Conservation (phyloP, 257 asterid species). For the Solanum arcanum region DNA sequence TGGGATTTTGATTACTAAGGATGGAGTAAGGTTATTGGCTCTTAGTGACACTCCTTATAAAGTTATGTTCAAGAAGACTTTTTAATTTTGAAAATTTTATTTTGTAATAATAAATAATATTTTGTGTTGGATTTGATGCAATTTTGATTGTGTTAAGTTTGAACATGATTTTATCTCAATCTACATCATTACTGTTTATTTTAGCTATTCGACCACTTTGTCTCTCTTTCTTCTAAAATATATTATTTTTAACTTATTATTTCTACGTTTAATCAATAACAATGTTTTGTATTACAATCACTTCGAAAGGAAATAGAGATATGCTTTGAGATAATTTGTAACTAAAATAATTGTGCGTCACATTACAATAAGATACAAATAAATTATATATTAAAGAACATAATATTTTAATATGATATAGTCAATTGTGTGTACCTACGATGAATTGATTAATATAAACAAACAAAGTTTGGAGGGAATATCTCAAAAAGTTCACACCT, state of each 20-base stretch:
- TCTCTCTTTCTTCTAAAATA: not conserved
- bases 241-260: not conserved
- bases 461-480: too few species aligned
- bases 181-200: not conserved
- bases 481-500: too few species aligned
- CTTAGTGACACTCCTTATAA: not conserved
- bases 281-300: not conserved
- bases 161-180: too few species aligned
- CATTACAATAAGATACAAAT: too few species aligned
- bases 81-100: not conserved
- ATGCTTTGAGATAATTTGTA: not conserved
- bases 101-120: not conserved
- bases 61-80: constrained; percentile 3
- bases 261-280: not conserved
- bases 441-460: not conserved
- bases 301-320: not conserved
- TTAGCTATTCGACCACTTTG: not conserved
- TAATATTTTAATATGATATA: not conserved
- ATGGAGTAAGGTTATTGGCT: constrained; percentile 3
- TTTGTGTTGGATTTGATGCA: not conserved
- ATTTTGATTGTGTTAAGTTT: not conserved
- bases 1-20: not conserved
- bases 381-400: not conserved
- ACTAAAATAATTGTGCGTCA: not conserved
- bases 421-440: not conserved